phyloP scores from a whole-genome alignment of 805 yeast genomes.

The Yamadazyma tumulicola region DNA sequence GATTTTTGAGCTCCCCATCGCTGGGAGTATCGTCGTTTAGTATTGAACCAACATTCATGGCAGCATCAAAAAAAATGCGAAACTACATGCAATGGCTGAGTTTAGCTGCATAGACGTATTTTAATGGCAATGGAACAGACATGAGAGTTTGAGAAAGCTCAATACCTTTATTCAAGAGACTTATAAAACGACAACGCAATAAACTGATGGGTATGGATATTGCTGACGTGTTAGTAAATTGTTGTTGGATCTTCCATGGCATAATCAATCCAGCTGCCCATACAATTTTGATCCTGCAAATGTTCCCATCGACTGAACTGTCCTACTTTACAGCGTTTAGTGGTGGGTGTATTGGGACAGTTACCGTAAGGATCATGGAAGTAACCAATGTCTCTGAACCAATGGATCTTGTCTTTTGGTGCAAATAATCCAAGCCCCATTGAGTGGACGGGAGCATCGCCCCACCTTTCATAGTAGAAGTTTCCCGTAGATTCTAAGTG shows the following conservation, averaged over 20 bases:
- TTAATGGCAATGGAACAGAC: background rate
- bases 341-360: slow-evolving; percentile 56
- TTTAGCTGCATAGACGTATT: background rate
- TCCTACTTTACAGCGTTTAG: slow-evolving; percentile 52
- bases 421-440: slow-evolving; percentile 71
- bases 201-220: too few relatives aligned
- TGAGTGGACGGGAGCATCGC: slow-evolving; percentile 89
- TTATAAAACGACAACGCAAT: too few relatives aligned
- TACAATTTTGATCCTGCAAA: slow-evolving; percentile 67
- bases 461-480: slow-evolving; percentile 90
- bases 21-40: slow-evolving; percentile 27
- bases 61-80: background rate
- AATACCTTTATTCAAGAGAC: too few relatives aligned
- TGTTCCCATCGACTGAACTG: slow-evolving; percentile 49
- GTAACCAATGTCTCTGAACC: slow-evolving; percentile 86
- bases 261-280: slow-evolving; percentile 63
- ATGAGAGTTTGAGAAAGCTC: too few relatives aligned
- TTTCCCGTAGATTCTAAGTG: slow-evolving; percentile 69
- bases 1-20: slow-evolving; percentile 4
- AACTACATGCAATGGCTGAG: background rate
- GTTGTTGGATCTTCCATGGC: slow-evolving; percentile 18
- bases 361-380: slow-evolving; percentile 70
- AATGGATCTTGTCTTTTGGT: slow-evolving; percentile 66
- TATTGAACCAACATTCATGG: slow-evolving; percentile 39
- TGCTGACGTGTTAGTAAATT: slow-evolving; percentile 7